A percentile compares a stretch with the other conserved stretches of the same genome.
Conservation (phyloP, 2,329 filamentous ascomycete species). For the Xylariaceae sp. region DNA sequence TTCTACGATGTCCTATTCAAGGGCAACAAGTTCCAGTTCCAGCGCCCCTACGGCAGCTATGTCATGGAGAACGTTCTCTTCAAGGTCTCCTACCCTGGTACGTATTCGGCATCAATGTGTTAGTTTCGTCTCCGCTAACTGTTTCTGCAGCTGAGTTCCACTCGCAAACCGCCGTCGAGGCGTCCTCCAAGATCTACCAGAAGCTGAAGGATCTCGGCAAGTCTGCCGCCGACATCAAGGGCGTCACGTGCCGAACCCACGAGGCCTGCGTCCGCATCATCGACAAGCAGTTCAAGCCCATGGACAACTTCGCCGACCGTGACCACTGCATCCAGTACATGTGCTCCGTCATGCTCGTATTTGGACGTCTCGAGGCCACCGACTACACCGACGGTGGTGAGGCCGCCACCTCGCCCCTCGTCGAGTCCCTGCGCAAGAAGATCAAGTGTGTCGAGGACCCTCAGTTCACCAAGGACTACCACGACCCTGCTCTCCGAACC, state of each 20-base stretch:
- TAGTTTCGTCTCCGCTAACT: slow-evolving; percentile 22
- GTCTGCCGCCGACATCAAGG: slow-evolving; percentile 88
- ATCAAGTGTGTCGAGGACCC: slow-evolving; percentile 97
- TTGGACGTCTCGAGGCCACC: slow-evolving; percentile 84
- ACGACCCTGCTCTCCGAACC: slow-evolving; percentile 85
- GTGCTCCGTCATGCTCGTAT: slow-evolving; percentile 92
- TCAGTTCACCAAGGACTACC: slow-evolving; percentile 92
- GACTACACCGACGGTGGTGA: slow-evolving; percentile 93
- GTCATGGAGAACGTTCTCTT: slow-evolving; percentile 99
- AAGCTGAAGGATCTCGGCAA: slow-evolving; percentile 81
- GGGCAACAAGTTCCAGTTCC: slow-evolving; percentile 93
- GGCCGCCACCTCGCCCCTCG: slow-evolving; percentile 80
- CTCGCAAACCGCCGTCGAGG: slow-evolving; percentile 96
- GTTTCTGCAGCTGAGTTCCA: slow-evolving; percentile 72
- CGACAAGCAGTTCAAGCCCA: slow-evolving; percentile 99
- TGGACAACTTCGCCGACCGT: slow-evolving; percentile 99
- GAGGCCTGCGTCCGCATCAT: slow-evolving; percentile 99
- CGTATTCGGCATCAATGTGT: slow-evolving; percentile 30
- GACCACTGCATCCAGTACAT: slow-evolving; percentile 99
- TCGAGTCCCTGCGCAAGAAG: slow-evolving; percentile 87
- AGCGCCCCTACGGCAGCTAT: slow-evolving; percentile 93
- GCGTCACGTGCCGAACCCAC: slow-evolving; percentile 89
- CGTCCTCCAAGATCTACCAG: slow-evolving; percentile 80
- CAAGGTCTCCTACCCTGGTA: slow-evolving; percentile 97
- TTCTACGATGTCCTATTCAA: slow-evolving; percentile 99